Percentiles rank a stretch among this genome's conserved stretches.
Evolutionary conservation across 176 grass and related monocot genomes (phyloP).

Genomic region (Avena atlantica): DNA sequence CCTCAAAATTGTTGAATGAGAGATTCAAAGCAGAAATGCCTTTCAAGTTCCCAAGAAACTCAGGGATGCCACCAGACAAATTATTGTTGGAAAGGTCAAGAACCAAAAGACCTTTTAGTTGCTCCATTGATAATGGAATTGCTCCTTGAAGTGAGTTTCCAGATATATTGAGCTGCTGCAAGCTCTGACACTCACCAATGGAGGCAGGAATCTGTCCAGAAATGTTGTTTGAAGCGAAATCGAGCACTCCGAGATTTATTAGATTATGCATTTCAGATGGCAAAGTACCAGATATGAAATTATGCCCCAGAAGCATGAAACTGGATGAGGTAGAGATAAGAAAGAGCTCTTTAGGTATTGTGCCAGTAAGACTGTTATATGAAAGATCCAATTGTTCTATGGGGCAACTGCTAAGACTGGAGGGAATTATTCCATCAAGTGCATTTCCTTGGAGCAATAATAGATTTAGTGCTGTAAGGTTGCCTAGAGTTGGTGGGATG

Average conservation of each 20-base stretch:
- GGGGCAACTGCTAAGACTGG: conserved; percentile 22
- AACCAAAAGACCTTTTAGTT: conserved; percentile 37
- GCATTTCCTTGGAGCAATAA: not conserved
- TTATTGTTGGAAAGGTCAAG: conserved; percentile 52
- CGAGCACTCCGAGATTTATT: conserved; percentile 18
- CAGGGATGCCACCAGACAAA: conserved; percentile 52
- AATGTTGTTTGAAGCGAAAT: conserved; percentile 23
- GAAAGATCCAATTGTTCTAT: conserved; percentile 46
- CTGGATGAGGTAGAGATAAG: conserved; percentile 32
- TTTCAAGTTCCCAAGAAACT: conserved; percentile 29
- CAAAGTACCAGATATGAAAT: conserved; percentile 50
- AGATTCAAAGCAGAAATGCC: conserved; percentile 40
- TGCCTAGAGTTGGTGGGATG: conserved; percentile 21
- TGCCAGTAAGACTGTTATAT: conserved; percentile 45
- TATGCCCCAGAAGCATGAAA: conserved; percentile 44
- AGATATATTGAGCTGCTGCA: conserved; percentile 40
- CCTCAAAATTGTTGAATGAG: conserved; percentile 65
- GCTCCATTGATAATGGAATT: conserved; percentile 46
- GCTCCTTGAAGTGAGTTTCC: conserved; percentile 50
- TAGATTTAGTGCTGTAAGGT: conserved; percentile 21
- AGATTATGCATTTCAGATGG: conserved; percentile 44
- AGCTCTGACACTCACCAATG: conserved; percentile 25
- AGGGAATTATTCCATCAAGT: conserved; percentile 20
- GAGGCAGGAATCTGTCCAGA: conserved; percentile 22
- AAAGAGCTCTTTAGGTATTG: conserved; percentile 53